A percentile compares a stretch with the other conserved stretches of the same genome.
phyloP scores from a whole-genome alignment of 352 stramenopile species.

The Peronospora belbahrii region DNA sequence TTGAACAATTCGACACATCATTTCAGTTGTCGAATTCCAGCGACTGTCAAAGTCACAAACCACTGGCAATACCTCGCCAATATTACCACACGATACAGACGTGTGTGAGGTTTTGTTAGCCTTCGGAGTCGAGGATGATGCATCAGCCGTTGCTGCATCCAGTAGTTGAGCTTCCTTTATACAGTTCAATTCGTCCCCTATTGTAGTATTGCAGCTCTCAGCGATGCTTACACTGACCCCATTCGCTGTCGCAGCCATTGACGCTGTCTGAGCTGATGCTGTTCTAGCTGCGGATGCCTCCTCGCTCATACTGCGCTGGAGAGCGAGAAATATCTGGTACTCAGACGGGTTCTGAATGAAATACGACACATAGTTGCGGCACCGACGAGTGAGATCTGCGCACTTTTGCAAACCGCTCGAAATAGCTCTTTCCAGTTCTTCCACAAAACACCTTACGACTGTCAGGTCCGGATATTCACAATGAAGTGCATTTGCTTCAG shows the following conservation, averaged over 20 bases:
- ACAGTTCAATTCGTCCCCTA: conserved; percentile 14
- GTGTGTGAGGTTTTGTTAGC: not conserved
- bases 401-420: conserved; percentile 52
- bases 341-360: conserved; percentile 80
- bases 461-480: conserved; percentile 57
- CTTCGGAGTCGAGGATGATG: conserved; percentile 1
- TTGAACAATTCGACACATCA: conserved; percentile 76
- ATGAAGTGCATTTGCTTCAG: conserved; percentile 37
- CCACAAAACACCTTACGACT: conserved; percentile 64
- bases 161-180: conserved; percentile 9
- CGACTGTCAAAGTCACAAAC: conserved; percentile 72
- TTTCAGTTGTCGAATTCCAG: conserved; percentile 72
- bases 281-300: conserved; percentile 22
- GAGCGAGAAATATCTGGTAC: conserved; percentile 72
- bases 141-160: conserved; percentile 10
- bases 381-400: conserved; percentile 47
- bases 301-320: conserved; percentile 58
- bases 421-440: conserved; percentile 50
- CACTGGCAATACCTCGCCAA: conserved; percentile 40
- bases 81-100: conserved; percentile 3
- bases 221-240: conserved; percentile 21
- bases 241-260: conserved; percentile 22
- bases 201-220: conserved; percentile 11
- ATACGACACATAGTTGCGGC: conserved; percentile 73
- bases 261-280: conserved; percentile 12